Percentiles rank a stretch among this genome's conserved stretches.
phyloP scores from a whole-genome alignment of 768 basidiomycete genomes.

The Russula ochroleuca region DNA sequence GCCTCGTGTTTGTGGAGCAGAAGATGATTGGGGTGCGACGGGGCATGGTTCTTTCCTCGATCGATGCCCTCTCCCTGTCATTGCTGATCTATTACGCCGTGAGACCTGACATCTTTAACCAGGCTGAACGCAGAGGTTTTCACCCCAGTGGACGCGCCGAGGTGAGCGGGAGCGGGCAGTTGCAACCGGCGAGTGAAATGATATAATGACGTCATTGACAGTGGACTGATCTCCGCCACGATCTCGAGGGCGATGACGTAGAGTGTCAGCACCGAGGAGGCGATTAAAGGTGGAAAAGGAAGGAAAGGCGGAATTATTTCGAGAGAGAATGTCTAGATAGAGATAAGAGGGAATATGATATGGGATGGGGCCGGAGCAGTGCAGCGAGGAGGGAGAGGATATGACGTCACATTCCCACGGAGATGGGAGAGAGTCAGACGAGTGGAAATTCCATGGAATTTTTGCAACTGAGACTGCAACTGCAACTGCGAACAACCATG shows the following conservation, averaged over 20 bases:
- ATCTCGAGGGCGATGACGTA: slow-evolving; percentile 27
- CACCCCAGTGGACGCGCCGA: slow-evolving; percentile 78
- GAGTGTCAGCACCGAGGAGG: not conserved
- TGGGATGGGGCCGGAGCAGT: not conserved
- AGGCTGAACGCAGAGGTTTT: slow-evolving; percentile 62
- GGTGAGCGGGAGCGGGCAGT: slow-evolving; percentile 40
- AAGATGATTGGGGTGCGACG: slow-evolving; percentile 21
- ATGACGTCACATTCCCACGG: slow-evolving; percentile 28
- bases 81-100: not conserved
- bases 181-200: not conserved
- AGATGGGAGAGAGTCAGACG: not conserved
- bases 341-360: not conserved
- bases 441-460: not conserved
- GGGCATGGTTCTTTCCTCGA: slow-evolving; percentile 19
- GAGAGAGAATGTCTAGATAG: not conserved
- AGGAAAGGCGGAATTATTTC: not conserved
- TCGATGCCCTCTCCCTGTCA: slow-evolving; percentile 13
- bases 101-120: too few relatives aligned
- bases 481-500: slow-evolving; percentile 39
- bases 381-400: not conserved
- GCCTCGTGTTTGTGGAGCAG: slow-evolving; percentile 25
- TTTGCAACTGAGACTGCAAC: not conserved
- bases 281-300: not conserved
- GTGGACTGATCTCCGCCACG: slow-evolving; percentile 29
- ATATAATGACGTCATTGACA: slow-evolving; percentile 26